These are phyloP conservation scores for Prunus kanzakura DNA, from an alignment of 306 rosid species.

Conservation along the genomic window DNA sequence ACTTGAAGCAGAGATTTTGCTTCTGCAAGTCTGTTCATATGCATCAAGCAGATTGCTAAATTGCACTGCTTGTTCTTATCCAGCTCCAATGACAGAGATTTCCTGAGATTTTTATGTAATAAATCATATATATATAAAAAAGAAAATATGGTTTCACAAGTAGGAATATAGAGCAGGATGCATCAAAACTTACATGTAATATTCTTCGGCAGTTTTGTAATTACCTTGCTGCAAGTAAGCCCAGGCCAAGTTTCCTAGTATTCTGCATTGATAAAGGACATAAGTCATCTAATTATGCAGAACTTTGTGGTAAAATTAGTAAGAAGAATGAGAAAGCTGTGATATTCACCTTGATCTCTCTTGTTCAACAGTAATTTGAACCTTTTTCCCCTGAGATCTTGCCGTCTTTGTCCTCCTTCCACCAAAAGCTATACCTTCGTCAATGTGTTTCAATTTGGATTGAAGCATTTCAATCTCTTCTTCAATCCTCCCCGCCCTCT, in stretches of 20 bases:
- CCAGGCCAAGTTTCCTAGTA: slow-evolving; percentile 94
- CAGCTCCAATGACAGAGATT: slow-evolving; percentile 69
- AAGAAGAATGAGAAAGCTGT: slow-evolving; percentile 14
- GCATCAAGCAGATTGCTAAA: slow-evolving; percentile 86
- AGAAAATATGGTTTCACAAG: neutral
- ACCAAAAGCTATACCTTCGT: slow-evolving; percentile 57
- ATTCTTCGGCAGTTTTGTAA: slow-evolving; percentile 61
- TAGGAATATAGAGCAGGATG: neutral
- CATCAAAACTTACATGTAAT: slow-evolving; percentile 52
- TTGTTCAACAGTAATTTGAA: slow-evolving; percentile 78
- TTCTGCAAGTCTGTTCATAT: slow-evolving; percentile 61
- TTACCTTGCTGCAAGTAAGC: slow-evolving; percentile 82
- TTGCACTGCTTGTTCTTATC: slow-evolving; percentile 93
- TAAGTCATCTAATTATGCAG: slow-evolving; percentile 2
- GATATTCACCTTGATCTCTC: slow-evolving; percentile 72
- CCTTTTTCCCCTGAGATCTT: slow-evolving; percentile 85
- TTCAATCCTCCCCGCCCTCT: slow-evolving; percentile 88
- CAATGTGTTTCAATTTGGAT: slow-evolving; percentile 72
- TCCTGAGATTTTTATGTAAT: slow-evolving; percentile 36
- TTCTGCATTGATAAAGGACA: slow-evolving; percentile 37
- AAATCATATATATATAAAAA: neutral
- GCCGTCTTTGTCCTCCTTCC: slow-evolving; percentile 82
- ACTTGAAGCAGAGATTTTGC: slow-evolving; percentile 76
- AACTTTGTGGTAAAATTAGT: neutral
- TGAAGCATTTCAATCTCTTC: slow-evolving; percentile 89